Conservation (phyloP, 495 filamentous ascomycete genomes). For the Lophiostoma macrostomum region DNA sequence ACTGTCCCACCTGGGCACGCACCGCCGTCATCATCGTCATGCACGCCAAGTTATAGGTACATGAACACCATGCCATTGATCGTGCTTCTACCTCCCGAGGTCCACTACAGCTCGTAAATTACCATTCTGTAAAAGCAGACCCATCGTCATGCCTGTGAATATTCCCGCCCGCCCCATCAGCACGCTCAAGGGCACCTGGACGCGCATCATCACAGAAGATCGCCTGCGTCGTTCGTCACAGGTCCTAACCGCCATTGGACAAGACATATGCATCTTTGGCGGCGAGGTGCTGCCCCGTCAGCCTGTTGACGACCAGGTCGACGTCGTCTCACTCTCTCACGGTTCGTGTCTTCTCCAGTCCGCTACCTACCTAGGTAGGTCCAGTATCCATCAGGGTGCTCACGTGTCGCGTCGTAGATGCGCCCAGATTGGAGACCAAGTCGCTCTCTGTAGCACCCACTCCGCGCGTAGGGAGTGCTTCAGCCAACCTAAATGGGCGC, state of each 20-base stretch:
- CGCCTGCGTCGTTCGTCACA: slow-evolving; percentile 39
- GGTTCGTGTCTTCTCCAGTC: not conserved
- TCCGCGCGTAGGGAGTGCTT: slow-evolving; percentile 54
- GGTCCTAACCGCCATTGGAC: slow-evolving; percentile 24
- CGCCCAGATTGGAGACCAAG: slow-evolving; percentile 11
- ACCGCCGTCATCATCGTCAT: not conserved
- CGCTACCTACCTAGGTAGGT: not conserved
- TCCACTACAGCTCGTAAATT: not conserved
- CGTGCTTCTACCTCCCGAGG: too few species aligned
- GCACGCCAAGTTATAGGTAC: not conserved
- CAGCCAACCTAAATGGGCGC: slow-evolving; percentile 43
- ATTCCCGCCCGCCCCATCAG: slow-evolving; percentile 7
- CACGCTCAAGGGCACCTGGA: slow-evolving; percentile 15
- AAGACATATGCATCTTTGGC: slow-evolving; percentile 36
- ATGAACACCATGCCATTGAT: not conserved
- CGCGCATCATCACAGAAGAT: slow-evolving; percentile 12
- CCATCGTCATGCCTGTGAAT: too few species aligned
- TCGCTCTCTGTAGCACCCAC: slow-evolving; percentile 3
- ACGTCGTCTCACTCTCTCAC: slow-evolving; percentile 28
- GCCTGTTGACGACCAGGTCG: slow-evolving; percentile 37
- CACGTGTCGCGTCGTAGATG: slow-evolving; percentile 3
- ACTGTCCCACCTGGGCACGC: too few species aligned
- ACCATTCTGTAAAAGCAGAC: not conserved
- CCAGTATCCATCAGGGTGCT: slow-evolving; percentile 10
- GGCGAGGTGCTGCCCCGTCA: slow-evolving; percentile 40